Evolutionary conservation across 177 flowering plant genomes (phyloP), one percentile per base, ranked within the genome.

Genomic region (Vitis hybrid): DNA sequence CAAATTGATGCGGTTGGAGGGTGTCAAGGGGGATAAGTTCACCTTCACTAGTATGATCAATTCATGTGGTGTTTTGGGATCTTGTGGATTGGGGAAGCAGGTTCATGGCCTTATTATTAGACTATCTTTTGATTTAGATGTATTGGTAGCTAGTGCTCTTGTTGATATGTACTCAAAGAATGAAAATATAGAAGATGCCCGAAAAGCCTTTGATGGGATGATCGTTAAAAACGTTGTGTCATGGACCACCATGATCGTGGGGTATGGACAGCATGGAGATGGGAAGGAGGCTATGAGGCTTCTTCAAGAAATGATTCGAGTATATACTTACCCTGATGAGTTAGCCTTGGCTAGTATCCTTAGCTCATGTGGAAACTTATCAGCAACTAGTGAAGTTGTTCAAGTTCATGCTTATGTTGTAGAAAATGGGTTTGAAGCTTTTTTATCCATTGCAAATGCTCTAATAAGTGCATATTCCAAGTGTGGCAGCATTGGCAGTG

Each of bases 201-300:
- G 81, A 4, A 80, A 68, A 69, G 80, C 68, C 71, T 88, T 90
- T 73, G 84, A 89, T 75, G 73, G 50, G 34, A 86, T 87, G 89
- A 45, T 13, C 3, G 55, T 50, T 18, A 81, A 79, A 50, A 90
- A 86, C 78, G 57, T 78, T 19, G 86, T 86, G 22, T 81, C 93
- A 6, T 92, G 95, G 95, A 90, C 76, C 59, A 81, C 90, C 11
- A 82, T 88, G 82, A 71, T 86, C 45, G 92, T 86, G 60, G 95
- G 88, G 12, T 85, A 82, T 81, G 92, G 90, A 60, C 78, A 51
- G 13, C 12, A 75, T 58, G 88, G 91, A 61, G 74, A 88, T 73
- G 90, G 80, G 29, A 77, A 77, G 69, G 87, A 85, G 66, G 88
- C 89, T 62, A 66, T 84, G 72, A 65, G 71, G 67, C 84, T 88